Base-by-base conservation (phyloP, 2,329 filamentous ascomycete genomes). In the Dothideomycetes sp. region DNA sequence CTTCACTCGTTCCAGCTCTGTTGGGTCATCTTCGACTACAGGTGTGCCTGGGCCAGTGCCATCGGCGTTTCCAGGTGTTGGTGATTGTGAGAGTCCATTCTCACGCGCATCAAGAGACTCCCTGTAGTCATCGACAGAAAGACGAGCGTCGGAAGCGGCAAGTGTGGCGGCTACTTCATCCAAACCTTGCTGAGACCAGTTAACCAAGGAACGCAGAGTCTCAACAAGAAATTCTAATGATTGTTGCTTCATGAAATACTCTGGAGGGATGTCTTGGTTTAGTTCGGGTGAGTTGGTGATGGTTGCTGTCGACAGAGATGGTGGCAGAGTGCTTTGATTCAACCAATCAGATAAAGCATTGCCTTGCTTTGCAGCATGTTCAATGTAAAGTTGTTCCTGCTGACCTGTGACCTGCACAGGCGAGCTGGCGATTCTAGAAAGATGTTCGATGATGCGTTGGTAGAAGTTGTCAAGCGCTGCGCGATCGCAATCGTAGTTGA, bases 401-500 rank as follows among this genome's bases (percentile, higher is more conserved):
- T 78, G 62, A 1, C 82, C 68, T 2, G 79, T 86, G 27, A 94
- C 77, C 8, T 78, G 61, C 4, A 94, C 80, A 1, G 88, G 80
- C 8, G 80, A 73, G 39, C 83, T 91, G 2, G 87, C 84, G 52
- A 94, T 83, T 52, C 82, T 82, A 22, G 89, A 91, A 13, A 98
- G 68, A 61, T 96, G 87, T 59, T 98, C 93, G 35, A 98, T 88
- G 40, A 96, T 80, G 51, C 75, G 70, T 62, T 98, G 91, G 60
- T 94, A 98, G 62, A 96, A 91, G 61, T 98, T 98, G 64, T 96
- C 89, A 45, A 96, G 76, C 8, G 79, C 78, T 28, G 86, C 87
- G 45, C 89, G 76, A 55, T 96, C 93, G 64, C 91, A 98, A 59
- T 98, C 91, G 57, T 98, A 98, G 62, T 98, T 98, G 47, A 98